Evolutionary conservation across 345 rosid genomes (phyloP).

Genomic region (Excoecaria agallocha): DNA sequence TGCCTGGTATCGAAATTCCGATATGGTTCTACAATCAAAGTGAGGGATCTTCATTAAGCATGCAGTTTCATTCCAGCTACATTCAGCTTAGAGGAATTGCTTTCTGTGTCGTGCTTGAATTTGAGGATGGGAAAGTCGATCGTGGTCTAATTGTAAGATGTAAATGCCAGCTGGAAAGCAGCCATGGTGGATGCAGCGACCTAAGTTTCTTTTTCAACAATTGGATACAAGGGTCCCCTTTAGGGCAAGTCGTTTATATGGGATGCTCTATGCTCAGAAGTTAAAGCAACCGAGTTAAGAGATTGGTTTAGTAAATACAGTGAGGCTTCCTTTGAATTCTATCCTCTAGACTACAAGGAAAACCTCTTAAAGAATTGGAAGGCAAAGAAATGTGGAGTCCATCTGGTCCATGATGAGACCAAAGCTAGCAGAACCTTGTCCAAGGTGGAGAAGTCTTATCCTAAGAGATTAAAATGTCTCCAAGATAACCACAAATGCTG

Average conservation of each 20-base stretch:
- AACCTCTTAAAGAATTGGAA: neutral
- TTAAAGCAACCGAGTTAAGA: neutral
- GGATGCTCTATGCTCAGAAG: conserved; percentile 3
- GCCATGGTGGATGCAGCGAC: neutral
- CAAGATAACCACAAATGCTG: neutral
- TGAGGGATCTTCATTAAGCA: neutral
- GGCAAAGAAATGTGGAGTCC: neutral
- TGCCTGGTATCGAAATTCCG: conserved; percentile 1
- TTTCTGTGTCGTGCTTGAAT: neutral
- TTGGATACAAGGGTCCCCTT: neutral
- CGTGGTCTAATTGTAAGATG: neutral
- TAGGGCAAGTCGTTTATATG: conserved; percentile 1
- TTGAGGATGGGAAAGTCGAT: neutral
- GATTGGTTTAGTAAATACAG: neutral
- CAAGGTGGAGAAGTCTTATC: neutral
- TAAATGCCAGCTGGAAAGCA: neutral
- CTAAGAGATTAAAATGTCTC: neutral
- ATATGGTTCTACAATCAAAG: neutral
- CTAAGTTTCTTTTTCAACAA: neutral
- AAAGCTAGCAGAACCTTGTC: neutral
- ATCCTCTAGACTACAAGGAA: neutral
- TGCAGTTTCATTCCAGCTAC: neutral
- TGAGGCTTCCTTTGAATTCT: neutral
- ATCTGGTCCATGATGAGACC: neutral
- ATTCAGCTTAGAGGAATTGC: neutral